Evolutionary conservation across 1,139 yeast species (phyloP).

Genomic region (Taphrina pruni): DNA sequence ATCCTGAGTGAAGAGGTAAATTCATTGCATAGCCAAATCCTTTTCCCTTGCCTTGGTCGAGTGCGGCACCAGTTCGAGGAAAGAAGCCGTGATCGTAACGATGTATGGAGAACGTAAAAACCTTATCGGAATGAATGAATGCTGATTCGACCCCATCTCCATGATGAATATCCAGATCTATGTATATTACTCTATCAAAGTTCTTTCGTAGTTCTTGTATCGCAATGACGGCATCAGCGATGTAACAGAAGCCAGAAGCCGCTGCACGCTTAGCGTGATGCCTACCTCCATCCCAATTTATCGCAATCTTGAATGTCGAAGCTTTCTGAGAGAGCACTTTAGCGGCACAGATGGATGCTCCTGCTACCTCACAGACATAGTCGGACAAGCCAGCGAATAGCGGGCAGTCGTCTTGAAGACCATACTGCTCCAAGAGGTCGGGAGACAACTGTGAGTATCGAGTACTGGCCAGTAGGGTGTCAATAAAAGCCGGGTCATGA

Average conservation of each 20-base stretch:
- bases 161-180: conserved; percentile 65
- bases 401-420: conserved; percentile 67
- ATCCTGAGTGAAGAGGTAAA: conserved; percentile 65
- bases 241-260: conserved; percentile 77
- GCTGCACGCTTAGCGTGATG: conserved; percentile 66
- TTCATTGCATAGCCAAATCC: conserved; percentile 57
- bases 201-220: conserved; percentile 59
- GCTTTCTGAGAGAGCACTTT: conserved; percentile 49
- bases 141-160: conserved; percentile 68
- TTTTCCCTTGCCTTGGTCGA: conserved; percentile 53
- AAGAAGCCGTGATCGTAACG: conserved; percentile 69
- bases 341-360: conserved; percentile 65
- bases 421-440: conserved; percentile 44
- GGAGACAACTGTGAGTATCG: background rate
- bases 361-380: conserved; percentile 62
- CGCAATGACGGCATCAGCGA: conserved; percentile 68
- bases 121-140: conserved; percentile 62
- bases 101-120: conserved; percentile 69
- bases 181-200: conserved; percentile 62
- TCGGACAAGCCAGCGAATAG: conserved; percentile 61
- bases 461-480: conserved; percentile 8
- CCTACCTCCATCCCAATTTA: conserved; percentile 83
- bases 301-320: conserved; percentile 50
- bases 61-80: conserved; percentile 68
- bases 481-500: conserved; percentile 51